Evolutionary conservation across 176 grass and related monocot genomes (phyloP).

Genomic region (Oryza rufipogon): DNA sequence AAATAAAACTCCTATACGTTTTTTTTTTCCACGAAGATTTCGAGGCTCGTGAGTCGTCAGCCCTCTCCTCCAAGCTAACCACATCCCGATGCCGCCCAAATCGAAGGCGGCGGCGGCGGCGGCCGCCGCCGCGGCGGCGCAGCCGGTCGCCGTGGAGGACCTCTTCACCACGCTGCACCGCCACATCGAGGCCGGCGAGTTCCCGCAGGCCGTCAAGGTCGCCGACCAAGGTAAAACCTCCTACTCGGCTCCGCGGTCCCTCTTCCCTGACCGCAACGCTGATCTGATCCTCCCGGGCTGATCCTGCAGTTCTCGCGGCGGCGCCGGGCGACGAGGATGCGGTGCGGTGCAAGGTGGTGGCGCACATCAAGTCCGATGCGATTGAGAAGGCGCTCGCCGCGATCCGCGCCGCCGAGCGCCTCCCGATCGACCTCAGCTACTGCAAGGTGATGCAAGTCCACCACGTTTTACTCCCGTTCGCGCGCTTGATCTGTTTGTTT

Average conservation of each 20-base stretch:
- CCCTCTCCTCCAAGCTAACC: not conserved
- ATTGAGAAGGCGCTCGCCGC: conserved; percentile 69
- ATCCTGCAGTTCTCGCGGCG: conserved; percentile 64
- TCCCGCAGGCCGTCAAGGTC: conserved; percentile 63
- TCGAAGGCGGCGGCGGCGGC: conserved; percentile 55
- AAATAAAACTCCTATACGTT: not conserved
- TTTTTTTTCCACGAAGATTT: not conserved
- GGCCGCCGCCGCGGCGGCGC: conserved; percentile 31
- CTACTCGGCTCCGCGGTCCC: not conserved
- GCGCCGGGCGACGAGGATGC: conserved; percentile 86
- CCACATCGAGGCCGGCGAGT: conserved; percentile 58
- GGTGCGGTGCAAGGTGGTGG: conserved; percentile 89
- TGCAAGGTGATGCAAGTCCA: conserved; percentile 49
- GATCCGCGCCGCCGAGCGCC: conserved; percentile 67
- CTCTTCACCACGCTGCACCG: conserved; percentile 79
- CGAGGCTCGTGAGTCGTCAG: not conserved
- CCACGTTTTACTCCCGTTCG: not conserved
- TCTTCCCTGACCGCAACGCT: not conserved
- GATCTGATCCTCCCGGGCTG: conserved; percentile 8
- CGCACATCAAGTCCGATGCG: conserved; percentile 78
- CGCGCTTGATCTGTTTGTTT: not conserved
- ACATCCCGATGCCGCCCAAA: conserved; percentile 68
- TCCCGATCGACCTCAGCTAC: conserved; percentile 78
- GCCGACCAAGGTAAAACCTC: conserved; percentile 78
- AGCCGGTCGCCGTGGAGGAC: conserved; percentile 62